Evolutionary conservation across 257 asterid species (phyloP).

Genomic region (Primulina tabacum): DNA sequence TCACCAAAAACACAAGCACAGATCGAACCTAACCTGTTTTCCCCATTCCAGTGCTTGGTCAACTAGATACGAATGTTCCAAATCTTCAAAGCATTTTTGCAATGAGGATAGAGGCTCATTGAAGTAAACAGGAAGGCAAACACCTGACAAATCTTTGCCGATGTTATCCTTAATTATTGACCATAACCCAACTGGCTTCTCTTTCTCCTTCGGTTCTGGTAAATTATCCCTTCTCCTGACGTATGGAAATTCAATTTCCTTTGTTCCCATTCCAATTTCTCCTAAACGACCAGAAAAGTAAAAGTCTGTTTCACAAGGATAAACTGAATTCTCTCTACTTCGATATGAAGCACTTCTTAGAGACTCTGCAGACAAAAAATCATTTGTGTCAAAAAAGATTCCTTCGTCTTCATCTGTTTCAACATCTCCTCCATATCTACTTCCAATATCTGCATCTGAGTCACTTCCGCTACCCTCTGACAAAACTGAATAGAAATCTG

Average conservation of each 20-base stretch:
- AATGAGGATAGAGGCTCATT: constrained; percentile 96
- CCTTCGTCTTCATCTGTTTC: constrained; percentile 95
- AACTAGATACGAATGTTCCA: constrained; percentile 91
- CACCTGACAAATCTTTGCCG: constrained; percentile 98
- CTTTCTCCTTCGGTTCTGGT: constrained; percentile 96
- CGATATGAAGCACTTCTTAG: constrained; percentile 88
- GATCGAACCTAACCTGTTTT: constrained; percentile 59
- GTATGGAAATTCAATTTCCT: constrained; percentile 62
- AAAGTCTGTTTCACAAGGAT: constrained; percentile 54
- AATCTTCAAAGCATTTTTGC: constrained; percentile 97
- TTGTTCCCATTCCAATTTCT: constrained; percentile 52
- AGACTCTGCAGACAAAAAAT: constrained; percentile 78
- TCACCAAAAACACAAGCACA: constrained; percentile 21
- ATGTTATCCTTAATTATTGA: constrained; percentile 97
- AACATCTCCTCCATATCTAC: constrained; percentile 72
- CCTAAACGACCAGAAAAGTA: constrained; percentile 51
- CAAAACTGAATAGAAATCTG: constrained; percentile 95
- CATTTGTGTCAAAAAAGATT: constrained; percentile 81
- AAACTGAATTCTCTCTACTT: constrained; percentile 69
- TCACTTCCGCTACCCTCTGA: constrained; percentile 95
- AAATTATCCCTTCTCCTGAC: constrained; percentile 73
- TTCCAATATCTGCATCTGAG: constrained; percentile 88
- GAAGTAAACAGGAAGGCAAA: constrained; percentile 97
- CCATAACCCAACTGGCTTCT: constrained; percentile 96
- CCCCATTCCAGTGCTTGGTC: constrained; percentile 94